Percentiles rank a stretch among this genome's conserved stretches.
These are phyloP conservation scores for Amaranthus cruentus DNA, from an alignment of 148 eudicot species.

Conservation along the genomic window DNA sequence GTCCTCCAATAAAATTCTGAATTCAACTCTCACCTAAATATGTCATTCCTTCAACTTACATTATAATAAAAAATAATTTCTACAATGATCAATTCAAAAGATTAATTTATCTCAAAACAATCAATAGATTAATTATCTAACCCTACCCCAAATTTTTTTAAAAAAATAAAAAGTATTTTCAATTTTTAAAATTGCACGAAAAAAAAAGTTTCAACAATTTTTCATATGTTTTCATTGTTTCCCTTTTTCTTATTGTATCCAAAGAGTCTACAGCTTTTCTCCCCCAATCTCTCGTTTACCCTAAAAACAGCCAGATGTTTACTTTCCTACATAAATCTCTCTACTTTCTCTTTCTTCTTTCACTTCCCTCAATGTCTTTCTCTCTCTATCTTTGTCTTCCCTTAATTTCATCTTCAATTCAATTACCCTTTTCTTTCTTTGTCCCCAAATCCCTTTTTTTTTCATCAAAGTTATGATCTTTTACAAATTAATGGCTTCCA, in stretches of 20 bases:
- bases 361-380: constrained; percentile 1
- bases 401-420: constrained; percentile 12
- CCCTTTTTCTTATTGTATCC: constrained; percentile 12
- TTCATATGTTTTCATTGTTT: neutral
- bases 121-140: too few species aligned
- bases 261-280: constrained; percentile 27
- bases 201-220: neutral
- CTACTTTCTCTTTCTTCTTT: constrained; percentile 15
- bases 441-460: too few species aligned
- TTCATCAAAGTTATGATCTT: constrained; percentile 5
- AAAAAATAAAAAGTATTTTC: too few species aligned
- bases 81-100: too few species aligned
- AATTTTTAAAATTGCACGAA: neutral
- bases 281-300: constrained; percentile 34
- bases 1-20: too few species aligned
- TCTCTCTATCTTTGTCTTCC: constrained; percentile 1
- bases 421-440: neutral
- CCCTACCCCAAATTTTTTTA: too few species aligned
- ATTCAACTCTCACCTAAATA: too few species aligned
- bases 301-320: constrained; percentile 27
- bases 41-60: too few species aligned
- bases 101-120: too few species aligned
- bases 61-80: too few species aligned
- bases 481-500: constrained; percentile 3
- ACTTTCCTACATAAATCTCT: constrained; percentile 37